Base-by-base conservation (phyloP, 257 asterid genomes). In the Solanum ossicruentum region DNA sequence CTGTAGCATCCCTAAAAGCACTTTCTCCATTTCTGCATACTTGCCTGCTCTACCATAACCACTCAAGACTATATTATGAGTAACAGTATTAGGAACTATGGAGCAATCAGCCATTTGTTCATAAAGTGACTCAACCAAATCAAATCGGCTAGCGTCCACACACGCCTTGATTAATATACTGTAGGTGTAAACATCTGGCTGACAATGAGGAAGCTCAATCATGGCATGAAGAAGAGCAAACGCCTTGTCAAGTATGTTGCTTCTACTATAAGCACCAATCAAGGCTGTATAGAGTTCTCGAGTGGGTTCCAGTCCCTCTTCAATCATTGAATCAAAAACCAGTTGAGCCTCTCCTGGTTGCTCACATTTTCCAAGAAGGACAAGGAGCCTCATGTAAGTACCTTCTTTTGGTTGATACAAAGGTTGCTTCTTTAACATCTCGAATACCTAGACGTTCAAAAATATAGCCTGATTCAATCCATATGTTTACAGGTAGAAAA, bases 391-490 rank as follows among this genome's bases (percentile, higher is more conserved):
- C 98, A 96, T 91, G 86, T 93, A 95, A n/a, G 99, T 92, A 61
- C 97, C 98, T 87, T 94, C 98, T 86, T 93, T 96, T 8, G 98
- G 98, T 32, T 88, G 93, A 89, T 94, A 96, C 88, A 94, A 96
- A 15, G 94, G 90, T 83, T 95, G 99, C 81, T 81, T 84, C 91
- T 84, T 95, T 36, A 96, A 88, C 98, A 95, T 93, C 91, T 90
- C 98, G 90, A 96, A 93, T 57, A 96, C 97, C 98, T 96, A 84
- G 54, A 73, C 20, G 49, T 26, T 21, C 63, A 77, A 84, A 67
- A 69, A 3, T 63, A 57, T 41, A 66, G 55, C 3, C n/a, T 61
- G n/a, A 70, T 15, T 69, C 0, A 69, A 17, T 69, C 77, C 77
- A 69, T 41, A 72, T 12, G 81, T 12, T 72, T 43, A 54, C 12